Conservation (phyloP, 1,284 basidiomycete genomes). For the Fomitiporia mediterranea region DNA sequence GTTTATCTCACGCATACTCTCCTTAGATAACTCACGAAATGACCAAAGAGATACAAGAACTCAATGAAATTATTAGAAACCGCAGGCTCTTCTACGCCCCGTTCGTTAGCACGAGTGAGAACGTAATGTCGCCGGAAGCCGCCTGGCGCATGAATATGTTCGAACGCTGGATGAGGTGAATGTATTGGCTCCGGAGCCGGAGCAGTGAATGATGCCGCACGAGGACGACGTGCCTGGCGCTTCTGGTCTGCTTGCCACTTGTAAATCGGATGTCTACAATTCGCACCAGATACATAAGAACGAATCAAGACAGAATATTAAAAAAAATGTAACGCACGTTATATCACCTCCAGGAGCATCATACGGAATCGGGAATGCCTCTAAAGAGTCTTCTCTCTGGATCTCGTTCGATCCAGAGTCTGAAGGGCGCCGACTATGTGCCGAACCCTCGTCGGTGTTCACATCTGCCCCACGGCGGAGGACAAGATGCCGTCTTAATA, state of each 20-base stretch:
- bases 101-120: constrained; percentile 61
- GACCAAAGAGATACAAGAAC: constrained; percentile 88
- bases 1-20: background rate
- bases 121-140: constrained; percentile 91
- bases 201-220: constrained; percentile 71
- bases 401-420: constrained; percentile 41
- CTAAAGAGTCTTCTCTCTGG: constrained; percentile 46
- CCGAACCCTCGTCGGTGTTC: constrained; percentile 30
- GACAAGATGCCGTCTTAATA: constrained; percentile 78
- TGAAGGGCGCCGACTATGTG: constrained; percentile 6
- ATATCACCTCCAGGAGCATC: constrained; percentile 83
- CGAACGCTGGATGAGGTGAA: constrained; percentile 58
- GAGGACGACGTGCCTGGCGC: constrained; percentile 50
- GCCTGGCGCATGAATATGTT: constrained; percentile 90
- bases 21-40: constrained; percentile 68
- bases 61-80: constrained; percentile 87
- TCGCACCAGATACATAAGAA: constrained; percentile 8
- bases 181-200: constrained; percentile 43
- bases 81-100: constrained; percentile 57
- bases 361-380: constrained; percentile 80
- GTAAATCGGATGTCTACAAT: constrained; percentile 80
- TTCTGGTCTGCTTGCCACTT: constrained; percentile 85
- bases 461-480: constrained; percentile 37
- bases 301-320: constrained; percentile 7
- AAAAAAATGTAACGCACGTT: constrained; percentile 58